Percentiles rank a stretch among this genome's conserved stretches.
These are phyloP conservation scores for Leccinellum rugosiceps DNA, from an alignment of 768 basidiomycete species.

Conservation along the genomic window DNA sequence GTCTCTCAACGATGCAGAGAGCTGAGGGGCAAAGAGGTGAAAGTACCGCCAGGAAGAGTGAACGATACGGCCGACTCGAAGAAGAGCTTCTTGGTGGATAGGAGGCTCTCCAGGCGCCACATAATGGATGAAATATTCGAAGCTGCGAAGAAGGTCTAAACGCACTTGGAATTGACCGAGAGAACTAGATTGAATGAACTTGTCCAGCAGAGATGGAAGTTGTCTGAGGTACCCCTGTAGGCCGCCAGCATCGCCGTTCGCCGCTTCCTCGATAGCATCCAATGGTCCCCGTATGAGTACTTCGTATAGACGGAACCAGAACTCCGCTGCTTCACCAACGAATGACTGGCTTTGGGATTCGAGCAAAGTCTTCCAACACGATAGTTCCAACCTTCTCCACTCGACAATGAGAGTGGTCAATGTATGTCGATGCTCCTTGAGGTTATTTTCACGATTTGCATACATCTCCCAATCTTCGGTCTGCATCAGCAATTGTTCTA, in stretches of 20 bases:
- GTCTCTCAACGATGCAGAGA: constrained; percentile 47
- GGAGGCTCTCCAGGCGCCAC: constrained; percentile 34
- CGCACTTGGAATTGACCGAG: constrained; percentile 79
- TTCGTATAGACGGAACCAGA: constrained; percentile 94
- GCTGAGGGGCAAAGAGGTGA: constrained; percentile 48
- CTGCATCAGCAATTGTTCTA: constrained; percentile 84
- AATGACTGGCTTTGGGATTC: constrained; percentile 59
- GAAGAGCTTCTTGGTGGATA: constrained; percentile 34
- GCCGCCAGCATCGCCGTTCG: constrained; percentile 28
- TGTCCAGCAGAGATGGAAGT: constrained; percentile 75
- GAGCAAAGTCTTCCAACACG: constrained; percentile 81
- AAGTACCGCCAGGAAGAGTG: constrained; percentile 61
- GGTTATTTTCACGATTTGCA: constrained; percentile 85
- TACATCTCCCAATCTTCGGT: constrained; percentile 97
- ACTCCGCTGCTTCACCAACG: constrained; percentile 51
- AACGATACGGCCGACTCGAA: constrained; percentile 56
- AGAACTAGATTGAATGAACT: constrained; percentile 72
- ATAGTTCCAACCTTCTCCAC: constrained; percentile 88
- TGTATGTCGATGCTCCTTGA: constrained; percentile 61
- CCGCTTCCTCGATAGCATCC: constrained; percentile 42
- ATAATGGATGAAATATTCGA: constrained; percentile 48
- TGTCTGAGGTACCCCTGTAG: constrained; percentile 55
- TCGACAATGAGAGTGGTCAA: constrained; percentile 74
- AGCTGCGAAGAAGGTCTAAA: constrained; percentile 64
- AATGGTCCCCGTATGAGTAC: constrained; percentile 62